Conservation (phyloP, 2,329 filamentous ascomycete genomes). For the Colletotrichum simmondsii region DNA sequence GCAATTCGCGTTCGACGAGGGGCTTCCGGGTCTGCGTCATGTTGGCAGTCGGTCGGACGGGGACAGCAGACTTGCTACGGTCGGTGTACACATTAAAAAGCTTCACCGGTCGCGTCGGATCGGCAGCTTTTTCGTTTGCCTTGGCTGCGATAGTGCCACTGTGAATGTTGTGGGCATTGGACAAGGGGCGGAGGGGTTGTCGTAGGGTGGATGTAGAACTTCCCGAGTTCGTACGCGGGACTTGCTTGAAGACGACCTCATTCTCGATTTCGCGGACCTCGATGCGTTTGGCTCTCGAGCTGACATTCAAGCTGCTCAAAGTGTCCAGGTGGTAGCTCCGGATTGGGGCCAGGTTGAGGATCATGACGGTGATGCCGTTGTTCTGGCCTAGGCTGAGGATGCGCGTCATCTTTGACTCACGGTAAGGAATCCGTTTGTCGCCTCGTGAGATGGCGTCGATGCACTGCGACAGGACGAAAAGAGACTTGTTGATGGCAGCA, state of each 20-base stretch:
- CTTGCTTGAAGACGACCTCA: slow-evolving; percentile 86
- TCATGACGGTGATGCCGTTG: slow-evolving; percentile 95
- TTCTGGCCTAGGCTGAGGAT: slow-evolving; percentile 94
- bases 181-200: slow-evolving; percentile 83
- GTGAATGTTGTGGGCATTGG: slow-evolving; percentile 80
- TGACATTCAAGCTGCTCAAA: slow-evolving; percentile 92
- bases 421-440: slow-evolving; percentile 85
- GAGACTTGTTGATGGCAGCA: slow-evolving; percentile 95
- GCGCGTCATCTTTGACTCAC: slow-evolving; percentile 97
- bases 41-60: slow-evolving; percentile 47
- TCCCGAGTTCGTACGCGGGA: slow-evolving; percentile 63
- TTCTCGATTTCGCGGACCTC: slow-evolving; percentile 97
- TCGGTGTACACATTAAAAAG: slow-evolving; percentile 90
- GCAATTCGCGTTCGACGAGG: slow-evolving; percentile 51
- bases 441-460: slow-evolving; percentile 89
- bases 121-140: slow-evolving; percentile 55
- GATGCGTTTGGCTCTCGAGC: slow-evolving; percentile 94
- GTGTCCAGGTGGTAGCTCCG: slow-evolving; percentile 94
- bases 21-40: slow-evolving; percentile 55
- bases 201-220: slow-evolving; percentile 61
- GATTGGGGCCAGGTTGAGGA: slow-evolving; percentile 91
- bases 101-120: slow-evolving; percentile 78
- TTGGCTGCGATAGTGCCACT: slow-evolving; percentile 64
- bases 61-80: slow-evolving; percentile 61
- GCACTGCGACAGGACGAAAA: slow-evolving; percentile 94